These are phyloP conservation scores for Lactifluus echinatus DNA, from an alignment of 768 basidiomycete genomes.

Conservation along the genomic window DNA sequence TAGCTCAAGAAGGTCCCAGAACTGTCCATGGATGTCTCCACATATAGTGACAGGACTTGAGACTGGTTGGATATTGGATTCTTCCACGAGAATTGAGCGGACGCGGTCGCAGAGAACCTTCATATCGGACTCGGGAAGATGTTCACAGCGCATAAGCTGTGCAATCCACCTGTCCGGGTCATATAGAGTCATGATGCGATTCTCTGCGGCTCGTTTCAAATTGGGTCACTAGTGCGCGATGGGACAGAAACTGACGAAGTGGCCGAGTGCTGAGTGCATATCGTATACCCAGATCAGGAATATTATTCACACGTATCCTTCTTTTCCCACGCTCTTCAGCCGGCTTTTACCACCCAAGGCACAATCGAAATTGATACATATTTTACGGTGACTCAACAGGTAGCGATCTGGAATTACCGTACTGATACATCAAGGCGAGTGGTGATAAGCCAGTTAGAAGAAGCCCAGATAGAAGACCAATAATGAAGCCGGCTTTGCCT, in stretches of 20 bases:
- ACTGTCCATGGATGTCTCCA: constrained; percentile 96
- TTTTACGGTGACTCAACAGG: background rate
- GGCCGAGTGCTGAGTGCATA: too few relatives aligned
- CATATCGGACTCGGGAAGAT: constrained; percentile 88
- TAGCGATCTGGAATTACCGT: background rate
- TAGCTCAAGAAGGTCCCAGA: constrained; percentile 92
- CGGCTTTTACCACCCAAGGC: too few relatives aligned
- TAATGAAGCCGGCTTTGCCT: background rate
- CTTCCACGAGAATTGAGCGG: constrained; percentile 83
- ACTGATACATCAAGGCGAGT: background rate
- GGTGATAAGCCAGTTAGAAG: background rate
- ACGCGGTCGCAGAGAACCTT: constrained; percentile 88
- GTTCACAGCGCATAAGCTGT: constrained; percentile 77
- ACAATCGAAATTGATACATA: too few relatives aligned
- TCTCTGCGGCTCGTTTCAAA: background rate
- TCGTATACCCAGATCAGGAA: too few relatives aligned
- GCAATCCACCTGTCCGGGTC: constrained; percentile 79
- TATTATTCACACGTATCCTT: too few relatives aligned
- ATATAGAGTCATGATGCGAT: constrained; percentile 12
- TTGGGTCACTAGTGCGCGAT: background rate
- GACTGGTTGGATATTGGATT: constrained; percentile 96
- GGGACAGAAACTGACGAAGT: background rate
- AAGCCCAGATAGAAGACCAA: background rate
- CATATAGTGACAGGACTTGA: constrained; percentile 91
- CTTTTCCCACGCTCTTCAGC: too few relatives aligned